Evolutionary conservation across 129 eudicot species (phyloP), one percentile per base, ranked within the genome.

Genomic region (Pseudognaphalium luteoalbum): DNA sequence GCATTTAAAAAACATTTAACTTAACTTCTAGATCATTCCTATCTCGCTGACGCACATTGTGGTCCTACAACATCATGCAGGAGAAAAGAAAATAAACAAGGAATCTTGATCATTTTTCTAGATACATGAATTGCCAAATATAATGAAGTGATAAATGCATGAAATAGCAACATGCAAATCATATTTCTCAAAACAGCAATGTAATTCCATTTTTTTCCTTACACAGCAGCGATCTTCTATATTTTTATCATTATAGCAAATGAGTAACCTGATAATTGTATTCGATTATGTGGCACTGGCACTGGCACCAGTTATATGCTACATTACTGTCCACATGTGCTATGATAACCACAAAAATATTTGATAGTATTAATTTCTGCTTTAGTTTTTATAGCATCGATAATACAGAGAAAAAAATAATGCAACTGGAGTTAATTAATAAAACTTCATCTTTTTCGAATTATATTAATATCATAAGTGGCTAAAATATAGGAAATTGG

Each of bases 1-100:
- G 99, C 83, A 86, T 70, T 70, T 86, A 77, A 62, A 89, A 73
- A 76, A 47, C 61, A 80, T 85, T 79, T 69, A 81, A 67, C 56
- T 83, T 87, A 76, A 77, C 63, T 79, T 74, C 85, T 29, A 76
- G 69, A 57, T 63, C 75, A 68, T 41, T 86, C 78, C 80, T 61
- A 52, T 78, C 72, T 39, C 70, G 87, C 78, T 88, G 81, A 71
- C 33, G 76, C 77, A 28, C 76, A 60, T 63, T 78, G 42, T 70
- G 66, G 57, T 78, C 93, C 91, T 88, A 76, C 22, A 59, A 76
- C 62, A 25, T 25, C 28, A 68, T 54, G 19, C 47, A 76, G 16
- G 71, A 58, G 19, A 74, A 58, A 20, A 57, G 9, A 78, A 37
- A 52, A 19, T 10, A 74, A 81, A 10, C 10, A 42, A 16, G 62